Percentiles rank a stretch among this genome's conserved stretches.
Conservation (phyloP, 768 basidiomycete species). For the Trametes elegans region DNA sequence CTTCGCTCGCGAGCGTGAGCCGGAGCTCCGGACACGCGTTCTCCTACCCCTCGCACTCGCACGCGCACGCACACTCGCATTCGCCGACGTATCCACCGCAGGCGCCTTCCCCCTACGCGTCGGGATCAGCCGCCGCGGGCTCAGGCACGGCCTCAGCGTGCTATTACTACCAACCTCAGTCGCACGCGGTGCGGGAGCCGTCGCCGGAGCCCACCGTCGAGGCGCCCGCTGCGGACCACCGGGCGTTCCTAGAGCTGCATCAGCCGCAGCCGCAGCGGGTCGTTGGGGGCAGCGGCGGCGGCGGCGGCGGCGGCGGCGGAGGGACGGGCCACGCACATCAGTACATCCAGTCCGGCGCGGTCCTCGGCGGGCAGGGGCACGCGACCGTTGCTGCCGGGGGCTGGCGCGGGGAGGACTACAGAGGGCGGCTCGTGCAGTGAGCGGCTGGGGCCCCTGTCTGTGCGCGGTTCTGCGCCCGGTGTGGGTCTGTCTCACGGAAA, state of each 20-base stretch:
- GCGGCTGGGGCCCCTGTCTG: neutral
- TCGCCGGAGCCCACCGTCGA: slow-evolving; percentile 5
- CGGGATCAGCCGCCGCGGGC: neutral
- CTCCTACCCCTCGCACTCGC: slow-evolving; percentile 5
- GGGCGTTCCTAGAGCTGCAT: slow-evolving; percentile 16
- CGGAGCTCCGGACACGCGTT: slow-evolving; percentile 11
- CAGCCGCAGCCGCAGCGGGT: slow-evolving; percentile 19
- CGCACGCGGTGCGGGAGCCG: neutral
- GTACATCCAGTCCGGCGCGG: slow-evolving; percentile 11
- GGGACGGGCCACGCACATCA: neutral
- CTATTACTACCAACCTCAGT: slow-evolving; percentile 5
- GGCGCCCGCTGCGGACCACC: neutral
- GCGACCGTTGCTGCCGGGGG: neutral
- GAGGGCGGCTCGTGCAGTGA: slow-evolving; percentile 18
- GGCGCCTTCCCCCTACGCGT: slow-evolving; percentile 1
- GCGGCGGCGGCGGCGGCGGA: neutral
- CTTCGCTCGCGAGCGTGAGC: slow-evolving; percentile 5
- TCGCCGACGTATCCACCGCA: neutral
- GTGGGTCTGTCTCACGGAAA: neutral
- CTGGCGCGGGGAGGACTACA: slow-evolving; percentile 9
- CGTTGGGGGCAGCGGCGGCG: neutral
- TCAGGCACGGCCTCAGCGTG: neutral
- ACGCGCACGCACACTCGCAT: neutral
- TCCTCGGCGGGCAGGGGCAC: neutral
- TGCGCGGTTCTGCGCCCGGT: neutral